These are phyloP conservation scores for Eragrostis nindensis DNA, from an alignment of 176 grass and related monocot genomes.

Conservation along the genomic window DNA sequence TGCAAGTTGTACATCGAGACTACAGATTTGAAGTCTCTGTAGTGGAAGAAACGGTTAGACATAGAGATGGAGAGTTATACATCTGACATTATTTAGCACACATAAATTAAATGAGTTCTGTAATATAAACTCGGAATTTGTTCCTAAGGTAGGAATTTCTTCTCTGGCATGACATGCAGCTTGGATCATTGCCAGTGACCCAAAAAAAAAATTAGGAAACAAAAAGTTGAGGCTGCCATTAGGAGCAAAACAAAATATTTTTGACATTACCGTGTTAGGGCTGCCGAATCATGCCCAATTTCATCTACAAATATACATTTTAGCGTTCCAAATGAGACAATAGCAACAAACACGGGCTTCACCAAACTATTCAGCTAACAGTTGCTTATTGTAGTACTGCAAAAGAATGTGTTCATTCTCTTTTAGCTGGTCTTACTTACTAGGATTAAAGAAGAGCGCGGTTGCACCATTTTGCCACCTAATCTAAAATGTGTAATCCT, in stretches of 20 bases:
- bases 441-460: not conserved
- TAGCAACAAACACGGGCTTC: not conserved
- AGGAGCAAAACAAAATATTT: not conserved
- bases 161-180: not conserved
- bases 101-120: not conserved
- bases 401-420: too few species aligned
- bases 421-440: not conserved
- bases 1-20: too few species aligned
- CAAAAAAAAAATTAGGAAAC: too few species aligned
- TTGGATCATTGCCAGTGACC: too few species aligned
- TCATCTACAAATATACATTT: not conserved
- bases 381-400: not conserved
- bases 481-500: constrained; percentile 8
- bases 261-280: not conserved
- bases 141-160: not conserved
- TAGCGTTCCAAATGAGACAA: constrained; percentile 5
- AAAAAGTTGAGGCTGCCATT: not conserved
- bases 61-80: not conserved
- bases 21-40: constrained; percentile 4
- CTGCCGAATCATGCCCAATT: not conserved
- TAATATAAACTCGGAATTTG: not conserved
- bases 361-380: constrained; percentile 14
- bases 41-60: not conserved
- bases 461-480: not conserved
- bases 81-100: not conserved